Base-by-base conservation (phyloP, 2,329 filamentous ascomycete species). In the Alternaria arborescens region DNA sequence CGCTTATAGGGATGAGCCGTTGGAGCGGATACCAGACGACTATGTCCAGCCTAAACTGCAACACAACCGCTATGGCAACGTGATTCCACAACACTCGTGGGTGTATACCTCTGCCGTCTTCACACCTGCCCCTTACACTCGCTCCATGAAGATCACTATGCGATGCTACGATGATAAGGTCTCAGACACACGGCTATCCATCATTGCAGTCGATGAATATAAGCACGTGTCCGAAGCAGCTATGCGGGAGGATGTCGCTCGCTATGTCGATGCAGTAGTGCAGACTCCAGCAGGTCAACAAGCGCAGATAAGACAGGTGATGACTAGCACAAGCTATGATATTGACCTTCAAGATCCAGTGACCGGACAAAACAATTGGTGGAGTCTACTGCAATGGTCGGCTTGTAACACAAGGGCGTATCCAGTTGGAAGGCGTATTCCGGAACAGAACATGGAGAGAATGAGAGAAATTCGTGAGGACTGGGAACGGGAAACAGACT, bases 21-120 rank as follows among this genome's bases (percentile, higher is more conserved):
- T 30, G 18, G 28, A 18, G 1, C 32, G 44, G 28, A 28, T 14
- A 20, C 44, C 7, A 47, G 44, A 47, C 12, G 44, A 48, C 8
- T 14, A 48, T 18, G 28, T 34, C 28, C 28, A 48, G 18, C 7
- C 28, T 1, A 24, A 8, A 34, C n/a, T 10, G n/a, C n/a, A 30
- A 24, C 32, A 32, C 18, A 28, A 47, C 26, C n/a, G 28, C 14
- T 20, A 47, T 22, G 44, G 26, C 44, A 47, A 47, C 26, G 5
- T 16, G 28, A 47, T 32, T 1, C 26, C 28, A 20, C 24, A 18
- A 26, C 38, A 42, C 2, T 11, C 16, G 6, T 41, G 38, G 24
- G 26, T 42, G 14, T 52, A 52, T 34, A 24, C 50, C 12, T 52
- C 50, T 30, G 24, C 24, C n/a, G 16, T 30, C 28, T 52, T 52